A percentile compares a stretch with the other conserved stretches of the same genome.
These are phyloP conservation scores for Dactylellina haptotyla DNA, from an alignment of 2,329 filamentous ascomycete species.

Conservation along the genomic window DNA sequence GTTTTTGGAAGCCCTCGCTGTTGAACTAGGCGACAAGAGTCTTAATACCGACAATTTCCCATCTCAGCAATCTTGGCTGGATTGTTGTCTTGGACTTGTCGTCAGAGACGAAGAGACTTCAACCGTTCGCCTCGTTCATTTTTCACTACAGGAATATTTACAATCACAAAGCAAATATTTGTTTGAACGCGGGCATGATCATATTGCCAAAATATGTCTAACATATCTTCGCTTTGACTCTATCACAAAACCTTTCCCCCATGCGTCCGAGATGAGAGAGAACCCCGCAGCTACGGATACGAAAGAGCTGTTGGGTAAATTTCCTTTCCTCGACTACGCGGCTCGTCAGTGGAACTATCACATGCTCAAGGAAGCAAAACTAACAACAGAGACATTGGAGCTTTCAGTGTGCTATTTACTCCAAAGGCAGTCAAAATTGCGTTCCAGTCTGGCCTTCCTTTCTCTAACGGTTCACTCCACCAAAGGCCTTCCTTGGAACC, in stretches of 20 bases:
- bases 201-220: constrained; percentile 17
- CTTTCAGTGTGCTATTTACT: constrained; percentile 10
- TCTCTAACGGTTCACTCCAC: too few relatives aligned
- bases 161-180: constrained; percentile 7
- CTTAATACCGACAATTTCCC: constrained; percentile 32
- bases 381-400: constrained; percentile 5
- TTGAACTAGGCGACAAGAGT: constrained; percentile 17
- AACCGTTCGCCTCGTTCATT: constrained; percentile 46
- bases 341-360: constrained; percentile 19
- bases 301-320: neutral
- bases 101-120: constrained; percentile 40
- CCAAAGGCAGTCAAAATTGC: constrained; percentile 5
- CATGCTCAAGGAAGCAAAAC: constrained; percentile 7
- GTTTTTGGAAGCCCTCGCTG: constrained; percentile 22
- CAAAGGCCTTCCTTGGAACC: too few relatives aligned
- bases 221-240: constrained; percentile 23
- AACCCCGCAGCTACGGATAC: neutral
- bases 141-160: constrained; percentile 45
- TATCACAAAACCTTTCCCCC: neutral
- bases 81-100: constrained; percentile 50
- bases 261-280: too few relatives aligned
- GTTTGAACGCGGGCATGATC: constrained; percentile 9
- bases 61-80: constrained; percentile 22
- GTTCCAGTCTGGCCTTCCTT: neutral
- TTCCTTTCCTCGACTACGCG: constrained; percentile 18